phyloP scores from a whole-genome alignment of 2,329 filamentous ascomycete species.

The Sporothrix variecibatus region DNA sequence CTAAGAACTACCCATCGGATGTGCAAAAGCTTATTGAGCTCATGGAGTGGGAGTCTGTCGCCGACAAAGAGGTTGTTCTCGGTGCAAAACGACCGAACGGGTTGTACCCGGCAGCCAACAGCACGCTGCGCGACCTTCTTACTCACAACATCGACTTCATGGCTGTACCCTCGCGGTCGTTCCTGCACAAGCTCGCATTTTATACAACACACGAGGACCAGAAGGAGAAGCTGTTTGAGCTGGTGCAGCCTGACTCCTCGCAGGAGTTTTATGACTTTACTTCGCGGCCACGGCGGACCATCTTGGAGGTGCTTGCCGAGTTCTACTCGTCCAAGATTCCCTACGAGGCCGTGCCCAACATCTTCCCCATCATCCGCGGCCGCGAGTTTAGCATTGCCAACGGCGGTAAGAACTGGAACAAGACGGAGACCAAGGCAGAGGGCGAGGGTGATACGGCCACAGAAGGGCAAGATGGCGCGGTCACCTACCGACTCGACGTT shows the following conservation, averaged over 20 bases:
- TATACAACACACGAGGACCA: conserved; percentile 74
- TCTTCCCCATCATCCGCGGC: conserved; percentile 82
- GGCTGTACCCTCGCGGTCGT: conserved; percentile 82
- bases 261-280: conserved; percentile 98
- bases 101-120: conserved; percentile 34
- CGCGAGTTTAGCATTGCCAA: conserved; percentile 92
- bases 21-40: conserved; percentile 75
- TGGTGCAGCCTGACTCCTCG: conserved; percentile 74
- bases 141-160: conserved; percentile 86
- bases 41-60: conserved; percentile 75
- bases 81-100: conserved; percentile 31
- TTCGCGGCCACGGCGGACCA: conserved; percentile 82
- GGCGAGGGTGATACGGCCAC: not conserved
- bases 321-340: conserved; percentile 84
- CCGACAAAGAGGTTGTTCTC: conserved; percentile 68
- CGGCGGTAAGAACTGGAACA: conserved; percentile 46
- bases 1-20: conserved; percentile 82
- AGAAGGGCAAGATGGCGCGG: not conserved
- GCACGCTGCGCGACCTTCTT: conserved; percentile 74
- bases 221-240: conserved; percentile 78
- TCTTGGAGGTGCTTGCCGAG: conserved; percentile 88
- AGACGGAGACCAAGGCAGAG: conserved; percentile 9
- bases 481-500: conserved; percentile 63
- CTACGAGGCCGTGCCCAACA: conserved; percentile 67
- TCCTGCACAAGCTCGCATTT: conserved; percentile 77